A percentile compares a stretch with the other conserved stretches of the same genome.
Conservation (phyloP, 1,284 basidiomycete genomes). For the Agaricales sp. region DNA sequence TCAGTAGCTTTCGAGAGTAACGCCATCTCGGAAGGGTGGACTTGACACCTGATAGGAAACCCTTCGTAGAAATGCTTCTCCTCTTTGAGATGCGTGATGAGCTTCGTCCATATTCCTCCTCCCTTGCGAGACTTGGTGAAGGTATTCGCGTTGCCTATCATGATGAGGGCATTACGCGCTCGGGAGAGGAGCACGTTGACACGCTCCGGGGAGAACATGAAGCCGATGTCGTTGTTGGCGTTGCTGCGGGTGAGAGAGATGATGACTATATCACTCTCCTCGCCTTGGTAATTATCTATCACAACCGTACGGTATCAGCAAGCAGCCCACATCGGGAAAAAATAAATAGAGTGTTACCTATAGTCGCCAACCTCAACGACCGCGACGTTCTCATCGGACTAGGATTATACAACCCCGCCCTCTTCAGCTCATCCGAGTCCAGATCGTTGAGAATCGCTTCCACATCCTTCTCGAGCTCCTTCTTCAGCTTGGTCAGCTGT, state of each 20-base stretch:
- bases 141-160: conserved; percentile 53
- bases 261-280: conserved; percentile 58
- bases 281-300: conserved; percentile 57
- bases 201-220: conserved; percentile 55
- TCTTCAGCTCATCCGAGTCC: conserved; percentile 45
- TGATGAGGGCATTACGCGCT: conserved; percentile 47
- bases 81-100: conserved; percentile 32
- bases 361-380: conserved; percentile 37
- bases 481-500: conserved; percentile 41
- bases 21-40: conserved; percentile 32
- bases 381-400: conserved; percentile 21
- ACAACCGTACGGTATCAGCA: conserved; percentile 5
- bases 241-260: conserved; percentile 54
- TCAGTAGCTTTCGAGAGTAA: conserved; percentile 28
- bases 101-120: conserved; percentile 33
- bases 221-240: conserved; percentile 41
- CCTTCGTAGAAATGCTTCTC: conserved; percentile 44
- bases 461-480: conserved; percentile 31
- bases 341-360: conserved; percentile 29
- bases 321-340: background rate
- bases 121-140: conserved; percentile 45
- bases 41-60: conserved; percentile 44
- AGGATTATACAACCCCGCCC: conserved; percentile 50
- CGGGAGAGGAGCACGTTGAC: conserved; percentile 60
- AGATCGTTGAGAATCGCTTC: conserved; percentile 56